Conservation (phyloP, 2,329 filamentous ascomycete genomes). For the Ophiocordyceps camponoti-rufipedis region DNA sequence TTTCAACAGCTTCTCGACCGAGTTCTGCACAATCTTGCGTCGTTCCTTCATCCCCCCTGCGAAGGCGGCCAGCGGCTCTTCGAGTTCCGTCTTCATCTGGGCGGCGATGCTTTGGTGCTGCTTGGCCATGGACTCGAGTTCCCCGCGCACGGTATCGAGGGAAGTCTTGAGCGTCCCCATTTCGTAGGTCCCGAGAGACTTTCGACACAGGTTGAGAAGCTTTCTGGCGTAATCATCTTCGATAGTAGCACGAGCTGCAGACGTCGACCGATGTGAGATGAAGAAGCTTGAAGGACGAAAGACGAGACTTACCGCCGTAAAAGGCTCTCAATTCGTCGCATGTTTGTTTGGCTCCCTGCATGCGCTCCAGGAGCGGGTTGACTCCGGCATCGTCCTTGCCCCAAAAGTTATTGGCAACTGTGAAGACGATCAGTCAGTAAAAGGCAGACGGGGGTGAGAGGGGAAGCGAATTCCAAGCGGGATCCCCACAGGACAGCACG, state of each 20-base stretch:
- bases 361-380: constrained; percentile 74
- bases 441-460: neutral
- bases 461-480: neutral
- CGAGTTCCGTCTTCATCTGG: constrained; percentile 92
- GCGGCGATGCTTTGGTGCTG: constrained; percentile 76
- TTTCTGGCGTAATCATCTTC: constrained; percentile 95
- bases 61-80: constrained; percentile 84
- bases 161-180: constrained; percentile 67
- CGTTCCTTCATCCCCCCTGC: constrained; percentile 91
- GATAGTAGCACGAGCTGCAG: constrained; percentile 65
- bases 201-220: constrained; percentile 67
- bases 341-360: constrained; percentile 86
- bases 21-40: constrained; percentile 86
- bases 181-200: constrained; percentile 78
- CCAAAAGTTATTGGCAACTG: constrained; percentile 99
- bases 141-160: constrained; percentile 70
- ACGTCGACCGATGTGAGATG: neutral
- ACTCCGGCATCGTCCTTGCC: constrained; percentile 97
- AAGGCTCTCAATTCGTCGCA: constrained; percentile 87
- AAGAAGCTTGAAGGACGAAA: neutral
- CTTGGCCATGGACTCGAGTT: constrained; percentile 87
- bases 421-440: constrained; percentile 5
- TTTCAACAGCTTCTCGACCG: constrained; percentile 88
- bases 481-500: constrained; percentile 43
- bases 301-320: constrained; percentile 47